phyloP scores from a whole-genome alignment of 495 filamentous ascomycete species.

The Cudoniella acicularis region DNA sequence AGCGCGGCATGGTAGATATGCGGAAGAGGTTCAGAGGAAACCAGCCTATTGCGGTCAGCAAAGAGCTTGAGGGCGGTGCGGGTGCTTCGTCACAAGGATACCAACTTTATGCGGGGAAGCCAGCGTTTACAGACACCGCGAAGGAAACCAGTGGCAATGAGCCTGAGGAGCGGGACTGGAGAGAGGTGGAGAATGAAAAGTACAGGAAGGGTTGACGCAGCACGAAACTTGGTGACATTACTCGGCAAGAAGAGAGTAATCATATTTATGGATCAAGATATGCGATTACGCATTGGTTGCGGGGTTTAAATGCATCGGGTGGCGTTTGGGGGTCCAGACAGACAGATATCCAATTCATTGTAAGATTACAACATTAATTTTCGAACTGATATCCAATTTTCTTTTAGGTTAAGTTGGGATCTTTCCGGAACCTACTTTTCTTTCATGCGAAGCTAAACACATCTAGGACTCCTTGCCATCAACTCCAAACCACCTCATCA shows the following conservation, averaged over 20 bases:
- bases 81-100: slow-evolving; percentile 44
- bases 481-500: not conserved
- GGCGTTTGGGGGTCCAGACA: not conserved
- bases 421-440: not conserved
- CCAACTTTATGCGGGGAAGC: slow-evolving; percentile 78
- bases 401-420: not conserved
- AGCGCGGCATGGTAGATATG: slow-evolving; percentile 96
- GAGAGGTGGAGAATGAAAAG: slow-evolving; percentile 53
- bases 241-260: not conserved
- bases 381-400: not conserved
- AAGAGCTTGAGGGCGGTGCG: slow-evolving; percentile 57
- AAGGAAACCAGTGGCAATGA: slow-evolving; percentile 48
- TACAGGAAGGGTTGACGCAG: slow-evolving; percentile 33
- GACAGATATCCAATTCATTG: not conserved
- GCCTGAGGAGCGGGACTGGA: slow-evolving; percentile 48
- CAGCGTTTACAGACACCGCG: slow-evolving; percentile 57
- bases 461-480: too few relatives aligned
- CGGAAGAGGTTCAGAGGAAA: slow-evolving; percentile 98
- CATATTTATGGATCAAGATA: not conserved
- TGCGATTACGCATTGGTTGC: not conserved
- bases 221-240: too few relatives aligned
- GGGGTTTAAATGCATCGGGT: not conserved
- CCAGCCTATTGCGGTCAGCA: slow-evolving; percentile 66
- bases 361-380: not conserved
- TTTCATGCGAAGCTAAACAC: too few relatives aligned